Base-by-base conservation (phyloP, 73 alveolate genomes). In the Paramecium pentaurelia region DNA sequence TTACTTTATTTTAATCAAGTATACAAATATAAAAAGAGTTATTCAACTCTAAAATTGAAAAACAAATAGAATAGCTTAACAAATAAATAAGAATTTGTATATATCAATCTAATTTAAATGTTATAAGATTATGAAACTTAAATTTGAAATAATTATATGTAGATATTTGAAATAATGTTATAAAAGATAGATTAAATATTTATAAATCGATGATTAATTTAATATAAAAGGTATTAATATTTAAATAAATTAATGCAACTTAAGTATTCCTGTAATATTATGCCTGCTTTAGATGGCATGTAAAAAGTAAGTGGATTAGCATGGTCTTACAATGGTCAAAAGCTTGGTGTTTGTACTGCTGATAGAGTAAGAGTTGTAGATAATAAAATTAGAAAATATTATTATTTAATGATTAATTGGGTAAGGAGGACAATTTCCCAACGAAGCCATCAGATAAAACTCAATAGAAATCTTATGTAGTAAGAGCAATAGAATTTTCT, bases 261-360 rank as follows among this genome's bases (percentile, higher is more conserved):
- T 92, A 97, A 98, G 96, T 98, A 98, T 94, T 96, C 97, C 95
- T 97, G 97, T 80, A 98, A 98, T 94, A 95, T 99, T 91, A 95
- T 97, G 75, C 97, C 98, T 45, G 98, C 99, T 37, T 95, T 93
- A 18, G 99, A 98, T 92, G 99, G 99, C 77, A 97, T 99, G 99
- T 96, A 97, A 88, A 97, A 99, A 94, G 98, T 99, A 38, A 97
- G 99, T 25, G 93, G 99, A 27, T 91, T 98, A 83, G 95, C 99
- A 89, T 99, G 99, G 99, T 95, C 99, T 58, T 99, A 98, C 88
- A 98, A 99, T 95, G 97, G 98, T 32, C 95, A 96, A 96, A 95
- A 99, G 93, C 97, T 98, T 71, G 99, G 99, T 10, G 99, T 98
- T 9, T 99, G 99, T 25, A 98, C 99, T 36, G 99, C 99, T 25